Base-by-base conservation (phyloP, 139 green algal species). In the Chlorella sp. region DNA sequence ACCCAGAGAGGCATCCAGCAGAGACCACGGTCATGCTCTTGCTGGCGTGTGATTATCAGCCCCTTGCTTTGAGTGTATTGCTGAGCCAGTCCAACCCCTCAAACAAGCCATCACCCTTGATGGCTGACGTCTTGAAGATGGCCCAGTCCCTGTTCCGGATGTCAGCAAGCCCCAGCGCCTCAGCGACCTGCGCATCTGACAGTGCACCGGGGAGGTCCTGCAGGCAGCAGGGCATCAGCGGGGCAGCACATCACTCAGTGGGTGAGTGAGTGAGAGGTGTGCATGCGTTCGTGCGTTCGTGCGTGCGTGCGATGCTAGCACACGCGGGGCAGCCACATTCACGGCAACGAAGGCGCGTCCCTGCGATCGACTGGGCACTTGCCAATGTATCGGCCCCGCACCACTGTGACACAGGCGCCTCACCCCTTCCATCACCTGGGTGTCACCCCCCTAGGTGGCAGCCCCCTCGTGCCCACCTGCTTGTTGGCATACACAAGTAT, bases 401-500 rank as follows among this genome's bases (percentile, higher is more conserved):
- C 27, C 22, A 50, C 31, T 49, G 17, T 70, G 4, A 70, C 17
- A 64, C n/a, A 64, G 59, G 27, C 33, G 23, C 63, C 49, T 10
- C 49, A 10, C 10, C 17, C 49, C 49, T 59, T 26, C 14, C 14
- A 59, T 17, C 49, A 59, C 17, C 49, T 17, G 10, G 49, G 6
- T 70, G 10, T 14, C 23, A 50, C 14, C 63, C 30, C 14, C 22
- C 31, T 27, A 35, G 27, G 35, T 27, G 42, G 59, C 26, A 59
- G 32, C 2, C 31, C 31, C 23, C 17, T 33, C 32, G 17, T 51
- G 63, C 42, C 5, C 42, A 91, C 89, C 87, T 95, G 91, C 80
- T 99, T 99, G 86, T 99, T 99, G 2, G 96, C 96, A 72, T 96
- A 99, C 31, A 99, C 93, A 35, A 99, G 82, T 49, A 99, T 88